A percentile compares a stretch with the other conserved stretches of the same genome.
Conservation (phyloP, 1,284 basidiomycete species). For the Pseudozyma sp. region DNA sequence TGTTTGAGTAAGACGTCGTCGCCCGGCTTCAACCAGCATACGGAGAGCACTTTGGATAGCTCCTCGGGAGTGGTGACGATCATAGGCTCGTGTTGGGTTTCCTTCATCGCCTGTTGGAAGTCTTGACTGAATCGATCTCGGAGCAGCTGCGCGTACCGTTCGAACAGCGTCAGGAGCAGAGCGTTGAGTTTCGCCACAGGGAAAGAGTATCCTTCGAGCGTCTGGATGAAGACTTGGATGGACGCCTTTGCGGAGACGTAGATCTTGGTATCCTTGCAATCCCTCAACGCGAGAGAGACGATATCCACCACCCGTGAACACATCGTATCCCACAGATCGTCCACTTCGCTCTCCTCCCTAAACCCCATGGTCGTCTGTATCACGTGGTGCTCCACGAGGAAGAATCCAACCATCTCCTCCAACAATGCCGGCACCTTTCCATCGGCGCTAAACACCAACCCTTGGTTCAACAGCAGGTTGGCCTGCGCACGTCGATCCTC, state of each 20-base stretch:
- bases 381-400: slow-evolving; percentile 95
- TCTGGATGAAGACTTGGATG: slow-evolving; percentile 88
- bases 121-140: slow-evolving; percentile 84
- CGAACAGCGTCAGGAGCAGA: slow-evolving; percentile 87
- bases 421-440: slow-evolving; percentile 55
- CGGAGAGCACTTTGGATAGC: slow-evolving; percentile 80
- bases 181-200: slow-evolving; percentile 84
- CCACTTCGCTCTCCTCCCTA: slow-evolving; percentile 87
- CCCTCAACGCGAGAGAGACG: slow-evolving; percentile 79
- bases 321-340: slow-evolving; percentile 95
- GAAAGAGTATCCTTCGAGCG: slow-evolving; percentile 85
- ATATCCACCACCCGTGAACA: slow-evolving; percentile 81
- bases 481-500: slow-evolving; percentile 94
- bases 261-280: slow-evolving; percentile 82
- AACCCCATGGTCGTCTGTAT: slow-evolving; percentile 83
- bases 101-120: slow-evolving; percentile 73
- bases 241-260: slow-evolving; percentile 87
- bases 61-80: slow-evolving; percentile 80
- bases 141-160: slow-evolving; percentile 86
- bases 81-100: slow-evolving; percentile 94
- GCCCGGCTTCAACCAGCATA: slow-evolving; percentile 82
- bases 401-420: slow-evolving; percentile 97
- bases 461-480: slow-evolving; percentile 85
- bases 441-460: slow-evolving; percentile 68
- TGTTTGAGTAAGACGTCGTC: slow-evolving; percentile 45